Evolutionary conservation across 179 eudicot genomes (phyloP), one percentile per base, ranked within the genome.

Genomic region (Nepenthes alata): DNA sequence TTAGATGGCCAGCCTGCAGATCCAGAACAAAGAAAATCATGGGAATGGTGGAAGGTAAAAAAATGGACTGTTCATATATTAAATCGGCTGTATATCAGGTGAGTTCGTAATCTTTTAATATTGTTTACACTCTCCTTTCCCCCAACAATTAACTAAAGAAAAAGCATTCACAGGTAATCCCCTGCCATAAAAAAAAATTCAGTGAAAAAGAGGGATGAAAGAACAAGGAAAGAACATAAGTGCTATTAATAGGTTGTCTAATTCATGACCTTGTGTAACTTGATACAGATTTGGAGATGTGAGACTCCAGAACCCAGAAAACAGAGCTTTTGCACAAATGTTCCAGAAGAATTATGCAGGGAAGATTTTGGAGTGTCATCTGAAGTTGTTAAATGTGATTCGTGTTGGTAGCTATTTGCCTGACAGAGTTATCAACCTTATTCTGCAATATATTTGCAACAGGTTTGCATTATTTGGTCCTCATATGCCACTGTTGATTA

Each of bases 31-130:
- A 78, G 99, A 67, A 94, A 87, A 67, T 76, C 97, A 38, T 94
- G 97, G 96, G 99, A 95, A 57, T 94, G 99, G 99, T 94, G 99
- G 99, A 94, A 94, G 70, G 96, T 94, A 39, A 94, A 94, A 61
- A 94, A 94, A 76, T 94, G 99, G 99, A 94, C 95, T 7, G 91
- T 90, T 63, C 99, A 94, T 74, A 90, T 94, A 65, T 78, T 94
- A 62, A 94, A 94, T 74, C 94, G 99, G 68, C 81, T 94, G n/a
- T 94, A 85, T 72, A 87, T 91, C 45, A 73, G 99, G 99, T 90
- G 37, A 50, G 53, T 50, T 50, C n/a, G 11, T 50, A 11, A 50
- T 50, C 4, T 50, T 11, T 50, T 13, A 50, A 50, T 50, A 3
- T n/a, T 50, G 53, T 50, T 13, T 7, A 41, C 5, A 41, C 8